A percentile compares a stretch with the other conserved stretches of the same genome.
These are phyloP conservation scores for Arachis monticola DNA, from an alignment of 331 rosid species.

Conservation along the genomic window DNA sequence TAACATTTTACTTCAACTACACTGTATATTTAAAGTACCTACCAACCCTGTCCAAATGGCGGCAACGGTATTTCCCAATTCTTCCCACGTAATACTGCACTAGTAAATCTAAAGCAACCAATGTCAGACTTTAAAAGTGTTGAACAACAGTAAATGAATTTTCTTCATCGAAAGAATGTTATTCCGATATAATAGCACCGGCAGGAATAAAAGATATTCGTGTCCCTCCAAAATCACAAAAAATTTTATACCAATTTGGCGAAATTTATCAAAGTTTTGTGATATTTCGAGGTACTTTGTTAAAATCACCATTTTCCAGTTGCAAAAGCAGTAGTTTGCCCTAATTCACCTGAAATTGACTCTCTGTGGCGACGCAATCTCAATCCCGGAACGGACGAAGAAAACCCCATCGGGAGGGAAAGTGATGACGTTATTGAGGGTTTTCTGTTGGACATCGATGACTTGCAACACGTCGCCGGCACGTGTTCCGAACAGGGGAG, in stretches of 20 bases:
- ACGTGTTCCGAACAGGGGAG: slow-evolving; percentile 70
- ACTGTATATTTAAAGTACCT: slow-evolving; percentile 46
- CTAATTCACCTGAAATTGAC: slow-evolving; percentile 73
- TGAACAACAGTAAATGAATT: not conserved
- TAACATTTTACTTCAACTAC: slow-evolving; percentile 23
- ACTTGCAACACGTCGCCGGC: slow-evolving; percentile 94
- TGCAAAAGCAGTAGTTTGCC: too few species aligned
- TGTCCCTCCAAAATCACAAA: too few species aligned
- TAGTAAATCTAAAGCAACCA: slow-evolving; percentile 67
- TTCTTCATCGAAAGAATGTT: not conserved
- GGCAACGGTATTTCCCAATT: slow-evolving; percentile 95
- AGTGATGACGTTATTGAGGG: slow-evolving; percentile 83
- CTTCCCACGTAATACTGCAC: slow-evolving; percentile 88
- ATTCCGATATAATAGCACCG: too few species aligned
- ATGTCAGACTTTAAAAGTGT: slow-evolving; percentile 8
- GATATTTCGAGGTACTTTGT: too few species aligned
- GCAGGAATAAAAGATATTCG: too few species aligned
- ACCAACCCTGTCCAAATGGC: slow-evolving; percentile 99
- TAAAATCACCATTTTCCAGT: too few species aligned
- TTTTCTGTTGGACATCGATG: slow-evolving; percentile 63
- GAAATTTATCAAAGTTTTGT: too few species aligned
- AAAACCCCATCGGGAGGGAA: slow-evolving; percentile 94
- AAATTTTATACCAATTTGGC: too few species aligned
- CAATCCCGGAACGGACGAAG: slow-evolving; percentile 81
- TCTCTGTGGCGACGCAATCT: slow-evolving; percentile 75